These are phyloP conservation scores for Cenchrus americanus DNA, from an alignment of 176 grass and related monocot species.

Conservation along the genomic window DNA sequence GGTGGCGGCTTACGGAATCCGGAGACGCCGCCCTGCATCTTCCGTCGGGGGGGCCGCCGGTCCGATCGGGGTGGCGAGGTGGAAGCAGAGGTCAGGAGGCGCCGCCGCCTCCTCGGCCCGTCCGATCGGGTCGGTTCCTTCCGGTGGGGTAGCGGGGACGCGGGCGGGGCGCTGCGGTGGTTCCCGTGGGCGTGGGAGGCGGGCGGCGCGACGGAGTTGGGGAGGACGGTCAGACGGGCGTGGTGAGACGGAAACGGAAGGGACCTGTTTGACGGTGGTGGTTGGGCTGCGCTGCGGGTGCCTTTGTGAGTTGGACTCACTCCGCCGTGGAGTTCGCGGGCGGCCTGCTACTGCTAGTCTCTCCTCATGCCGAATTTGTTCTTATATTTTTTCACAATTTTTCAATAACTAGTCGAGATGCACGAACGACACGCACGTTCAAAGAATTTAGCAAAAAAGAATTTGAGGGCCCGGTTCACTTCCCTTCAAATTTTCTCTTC, in stretches of 20 bases:
- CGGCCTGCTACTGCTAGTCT: not conserved
- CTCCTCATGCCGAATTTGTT: too few relatives aligned
- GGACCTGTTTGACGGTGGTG: not conserved
- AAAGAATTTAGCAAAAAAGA: too few relatives aligned
- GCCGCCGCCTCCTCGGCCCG: not conserved
- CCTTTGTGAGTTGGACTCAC: not conserved
- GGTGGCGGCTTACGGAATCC: conserved; percentile 71
- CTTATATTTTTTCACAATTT: too few relatives aligned
- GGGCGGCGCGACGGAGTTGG: not conserved
- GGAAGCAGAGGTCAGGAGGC: not conserved
- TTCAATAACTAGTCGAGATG: too few relatives aligned
- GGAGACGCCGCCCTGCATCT: conserved; percentile 71
- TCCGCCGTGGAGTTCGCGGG: not conserved
- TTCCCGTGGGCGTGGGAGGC: not conserved
- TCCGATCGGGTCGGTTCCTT: not conserved
- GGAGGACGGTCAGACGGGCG: not conserved
- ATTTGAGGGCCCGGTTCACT: too few relatives aligned
- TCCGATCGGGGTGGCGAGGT: not conserved
- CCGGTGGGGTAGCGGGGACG: not conserved
- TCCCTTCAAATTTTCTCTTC: too few relatives aligned
- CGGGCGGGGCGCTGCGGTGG: not conserved
- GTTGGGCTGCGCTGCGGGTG: conserved; percentile 22
- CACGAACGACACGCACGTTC: too few relatives aligned
- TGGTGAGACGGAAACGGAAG: conserved; percentile 11
- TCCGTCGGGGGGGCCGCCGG: conserved; percentile 5